Evolutionary conservation across 106 monocot genomes (phyloP).

Genomic region (Dactylorhiza incarnata): DNA sequence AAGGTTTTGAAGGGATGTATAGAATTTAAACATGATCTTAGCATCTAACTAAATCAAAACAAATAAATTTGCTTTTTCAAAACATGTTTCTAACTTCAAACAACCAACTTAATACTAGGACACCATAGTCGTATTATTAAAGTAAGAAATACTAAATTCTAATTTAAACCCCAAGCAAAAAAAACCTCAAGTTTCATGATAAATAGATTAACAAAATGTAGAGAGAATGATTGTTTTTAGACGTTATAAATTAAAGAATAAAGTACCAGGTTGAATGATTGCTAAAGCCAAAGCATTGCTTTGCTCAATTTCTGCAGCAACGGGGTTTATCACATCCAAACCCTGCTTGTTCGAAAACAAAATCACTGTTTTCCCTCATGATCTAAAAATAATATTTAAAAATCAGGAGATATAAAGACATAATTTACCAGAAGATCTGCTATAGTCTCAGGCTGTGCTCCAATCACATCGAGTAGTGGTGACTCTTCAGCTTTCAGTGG

Average conservation of each 20-base stretch:
- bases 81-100: background rate
- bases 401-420: background rate
- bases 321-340: conserved; percentile 63
- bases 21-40: too few species aligned
- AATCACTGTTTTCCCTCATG: conserved; percentile 7
- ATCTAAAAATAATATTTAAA: background rate
- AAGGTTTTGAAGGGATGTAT: too few species aligned
- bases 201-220: background rate
- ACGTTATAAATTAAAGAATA: background rate
- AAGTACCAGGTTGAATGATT: conserved; percentile 62
- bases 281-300: conserved; percentile 88
- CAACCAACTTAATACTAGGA: background rate
- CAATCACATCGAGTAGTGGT: conserved; percentile 7
- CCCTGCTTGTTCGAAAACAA: conserved; percentile 23
- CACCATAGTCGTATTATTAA: background rate
- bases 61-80: background rate
- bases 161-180: background rate
- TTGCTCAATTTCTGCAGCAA: conserved; percentile 67
- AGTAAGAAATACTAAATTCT: background rate
- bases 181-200: background rate
- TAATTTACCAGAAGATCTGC: conserved; percentile 62
- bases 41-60: too few species aligned
- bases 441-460: conserved; percentile 26
- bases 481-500: conserved; percentile 29
- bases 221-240: background rate